A percentile compares a stretch with the other conserved stretches of the same genome.
Conservation (phyloP, 345 rosid genomes). For the Hibiscus syriacus region DNA sequence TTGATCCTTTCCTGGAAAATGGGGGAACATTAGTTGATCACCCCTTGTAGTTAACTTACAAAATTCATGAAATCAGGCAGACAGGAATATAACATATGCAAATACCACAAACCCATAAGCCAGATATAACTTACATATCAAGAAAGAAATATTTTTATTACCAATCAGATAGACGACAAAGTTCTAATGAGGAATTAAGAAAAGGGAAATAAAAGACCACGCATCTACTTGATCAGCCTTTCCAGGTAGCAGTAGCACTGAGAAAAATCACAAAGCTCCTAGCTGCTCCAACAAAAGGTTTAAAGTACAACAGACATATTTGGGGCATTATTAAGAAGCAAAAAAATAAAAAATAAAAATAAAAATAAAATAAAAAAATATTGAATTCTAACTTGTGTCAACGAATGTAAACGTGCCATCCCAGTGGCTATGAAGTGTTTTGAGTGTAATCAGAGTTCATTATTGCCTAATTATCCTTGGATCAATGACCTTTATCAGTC, state of each 20-base stretch:
- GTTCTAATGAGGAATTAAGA: neutral
- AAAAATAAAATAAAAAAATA: no score
- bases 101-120: conserved; percentile 6
- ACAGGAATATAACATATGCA: neutral
- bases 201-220: neutral
- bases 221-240: neutral
- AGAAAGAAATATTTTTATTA: neutral
- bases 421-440: neutral
- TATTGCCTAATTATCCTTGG: no score
- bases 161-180: neutral
- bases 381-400: neutral
- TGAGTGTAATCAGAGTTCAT: neutral
- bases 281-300: neutral
- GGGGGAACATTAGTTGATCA: conserved; percentile 2
- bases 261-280: neutral
- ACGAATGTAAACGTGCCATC: neutral
- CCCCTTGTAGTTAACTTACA: conserved; percentile 1
- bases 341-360: neutral
- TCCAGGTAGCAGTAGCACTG: neutral
- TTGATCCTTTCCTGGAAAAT: conserved; percentile 33
- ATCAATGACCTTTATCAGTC: no score
- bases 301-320: neutral
- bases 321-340: neutral
- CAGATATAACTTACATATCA: neutral
- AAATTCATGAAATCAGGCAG: neutral